Percentiles rank a stretch among this genome's conserved stretches.
Conservation (phyloP, 1,284 basidiomycete genomes). For the Apiotrichum brassicae region DNA sequence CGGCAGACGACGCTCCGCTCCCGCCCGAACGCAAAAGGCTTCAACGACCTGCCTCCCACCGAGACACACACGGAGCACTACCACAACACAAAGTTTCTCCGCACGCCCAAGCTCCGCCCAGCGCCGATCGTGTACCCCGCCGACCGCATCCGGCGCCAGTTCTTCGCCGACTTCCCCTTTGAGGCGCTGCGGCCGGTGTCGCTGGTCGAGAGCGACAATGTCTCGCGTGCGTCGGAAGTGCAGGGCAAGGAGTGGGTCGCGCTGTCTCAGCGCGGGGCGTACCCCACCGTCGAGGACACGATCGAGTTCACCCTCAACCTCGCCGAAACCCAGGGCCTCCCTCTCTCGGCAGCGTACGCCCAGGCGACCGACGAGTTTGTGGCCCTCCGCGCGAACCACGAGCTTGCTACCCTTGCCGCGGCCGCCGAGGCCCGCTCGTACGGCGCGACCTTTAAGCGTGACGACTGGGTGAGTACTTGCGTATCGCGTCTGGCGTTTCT, state of each 20-base stretch:
- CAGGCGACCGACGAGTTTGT: slow-evolving; percentile 78
- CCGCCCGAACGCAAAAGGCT: slow-evolving; percentile 25
- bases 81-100: slow-evolving; percentile 41
- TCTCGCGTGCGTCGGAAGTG: slow-evolving; percentile 54
- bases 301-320: slow-evolving; percentile 75
- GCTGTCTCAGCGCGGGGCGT: slow-evolving; percentile 69
- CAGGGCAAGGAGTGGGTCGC: slow-evolving; percentile 63
- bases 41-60: slow-evolving; percentile 18
- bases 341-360: slow-evolving; percentile 75
- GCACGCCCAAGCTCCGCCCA: slow-evolving; percentile 54
- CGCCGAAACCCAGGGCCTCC: slow-evolving; percentile 58
- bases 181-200: slow-evolving; percentile 79
- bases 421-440: slow-evolving; percentile 70
- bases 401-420: slow-evolving; percentile 69
- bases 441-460: slow-evolving; percentile 52
- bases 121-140: slow-evolving; percentile 71
- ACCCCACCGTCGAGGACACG: slow-evolving; percentile 80
- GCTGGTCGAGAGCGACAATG: slow-evolving; percentile 59
- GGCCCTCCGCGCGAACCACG: slow-evolving; percentile 73
- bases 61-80: neutral
- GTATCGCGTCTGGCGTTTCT: neutral
- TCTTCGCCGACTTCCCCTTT: slow-evolving; percentile 94
- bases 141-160: slow-evolving; percentile 79
- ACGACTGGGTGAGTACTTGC: slow-evolving; percentile 37
- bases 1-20: slow-evolving; percentile 59